phyloP scores from a whole-genome alignment of 208 protist species.

The Tritrichomonas musculus region DNA sequence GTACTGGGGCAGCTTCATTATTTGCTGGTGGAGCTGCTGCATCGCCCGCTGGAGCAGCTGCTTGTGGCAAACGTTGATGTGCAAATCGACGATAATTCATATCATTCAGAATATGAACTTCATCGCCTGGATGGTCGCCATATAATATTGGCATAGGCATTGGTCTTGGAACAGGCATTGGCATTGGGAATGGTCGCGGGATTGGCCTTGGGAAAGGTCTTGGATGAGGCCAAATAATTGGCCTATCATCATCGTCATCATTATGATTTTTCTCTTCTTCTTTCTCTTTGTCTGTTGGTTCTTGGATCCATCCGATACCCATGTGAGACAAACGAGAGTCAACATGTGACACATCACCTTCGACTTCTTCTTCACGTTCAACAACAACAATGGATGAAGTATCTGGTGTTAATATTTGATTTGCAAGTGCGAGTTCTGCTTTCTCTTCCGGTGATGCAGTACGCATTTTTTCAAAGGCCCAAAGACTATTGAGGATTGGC shows the following conservation, averaged over 20 bases:
- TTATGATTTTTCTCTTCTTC: not conserved
- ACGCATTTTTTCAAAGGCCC: not conserved
- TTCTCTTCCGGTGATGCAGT: not conserved
- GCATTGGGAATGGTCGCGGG: not conserved
- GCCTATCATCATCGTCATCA: not conserved
- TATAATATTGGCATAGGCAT: not conserved
- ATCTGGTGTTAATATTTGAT: not conserved
- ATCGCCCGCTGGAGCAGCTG: too few relatives aligned
- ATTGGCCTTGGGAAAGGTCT: not conserved
- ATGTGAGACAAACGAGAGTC: not conserved
- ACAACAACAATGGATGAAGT: not conserved
- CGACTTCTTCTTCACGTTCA: conserved; percentile 27
- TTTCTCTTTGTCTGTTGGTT: not conserved
- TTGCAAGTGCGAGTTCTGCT: not conserved
- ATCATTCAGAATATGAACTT: too few relatives aligned
- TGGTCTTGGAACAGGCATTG: not conserved
- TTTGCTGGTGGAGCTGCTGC: too few relatives aligned
- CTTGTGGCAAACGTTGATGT: too few relatives aligned
- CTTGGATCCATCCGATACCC: not conserved
- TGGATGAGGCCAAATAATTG: not conserved
- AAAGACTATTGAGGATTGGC: not conserved
- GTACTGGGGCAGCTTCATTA: too few relatives aligned
- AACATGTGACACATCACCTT: not conserved
- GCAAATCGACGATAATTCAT: too few relatives aligned
- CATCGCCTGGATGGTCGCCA: too few relatives aligned